Evolutionary conservation across 495 filamentous ascomycete species (phyloP).

Genomic region (Amphirosellinia nigrospora): DNA sequence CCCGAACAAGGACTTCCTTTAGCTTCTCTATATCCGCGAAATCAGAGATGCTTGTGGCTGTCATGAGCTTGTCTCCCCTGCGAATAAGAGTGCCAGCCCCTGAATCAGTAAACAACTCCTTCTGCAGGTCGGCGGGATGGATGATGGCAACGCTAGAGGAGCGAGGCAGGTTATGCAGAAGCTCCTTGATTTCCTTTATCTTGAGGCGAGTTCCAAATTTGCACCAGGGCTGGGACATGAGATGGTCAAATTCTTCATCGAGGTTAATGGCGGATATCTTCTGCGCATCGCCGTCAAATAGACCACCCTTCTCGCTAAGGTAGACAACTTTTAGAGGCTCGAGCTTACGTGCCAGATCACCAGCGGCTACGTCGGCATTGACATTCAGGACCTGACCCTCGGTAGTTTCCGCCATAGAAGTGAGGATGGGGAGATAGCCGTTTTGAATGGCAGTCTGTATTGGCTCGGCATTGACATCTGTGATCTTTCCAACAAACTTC

Average conservation of each 20-base stretch:
- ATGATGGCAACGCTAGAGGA: slow-evolving; percentile 98
- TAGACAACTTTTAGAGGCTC: slow-evolving; percentile 98
- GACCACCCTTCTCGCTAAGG: slow-evolving; percentile 94
- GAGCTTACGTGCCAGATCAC: slow-evolving; percentile 85
- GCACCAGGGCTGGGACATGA: slow-evolving; percentile 97
- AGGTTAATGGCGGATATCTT: slow-evolving; percentile 98
- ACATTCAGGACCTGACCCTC: slow-evolving; percentile 97
- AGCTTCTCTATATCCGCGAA: slow-evolving; percentile 79
- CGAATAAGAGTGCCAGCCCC: slow-evolving; percentile 95
- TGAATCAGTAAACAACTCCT: slow-evolving; percentile 95
- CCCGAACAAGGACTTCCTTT: slow-evolving; percentile 82
- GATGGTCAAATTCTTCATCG: slow-evolving; percentile 93
- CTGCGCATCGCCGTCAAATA: slow-evolving; percentile 93
- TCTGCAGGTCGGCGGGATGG: slow-evolving; percentile 90
- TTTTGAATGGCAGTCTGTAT: slow-evolving; percentile 93
- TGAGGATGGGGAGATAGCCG: slow-evolving; percentile 91
- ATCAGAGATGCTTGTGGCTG: slow-evolving; percentile 73
- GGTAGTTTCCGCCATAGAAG: slow-evolving; percentile 93
- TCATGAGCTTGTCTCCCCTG: slow-evolving; percentile 87
- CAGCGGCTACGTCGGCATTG: slow-evolving; percentile 96
- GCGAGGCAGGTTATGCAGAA: slow-evolving; percentile 83
- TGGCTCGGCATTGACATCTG: slow-evolving; percentile 85
- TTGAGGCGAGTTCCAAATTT: slow-evolving; percentile 94
- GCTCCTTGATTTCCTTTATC: slow-evolving; percentile 98
- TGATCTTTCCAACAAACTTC: slow-evolving; percentile 94